phyloP scores from a whole-genome alignment of 148 eudicot species.

The Rhododendron mucronatum region DNA sequence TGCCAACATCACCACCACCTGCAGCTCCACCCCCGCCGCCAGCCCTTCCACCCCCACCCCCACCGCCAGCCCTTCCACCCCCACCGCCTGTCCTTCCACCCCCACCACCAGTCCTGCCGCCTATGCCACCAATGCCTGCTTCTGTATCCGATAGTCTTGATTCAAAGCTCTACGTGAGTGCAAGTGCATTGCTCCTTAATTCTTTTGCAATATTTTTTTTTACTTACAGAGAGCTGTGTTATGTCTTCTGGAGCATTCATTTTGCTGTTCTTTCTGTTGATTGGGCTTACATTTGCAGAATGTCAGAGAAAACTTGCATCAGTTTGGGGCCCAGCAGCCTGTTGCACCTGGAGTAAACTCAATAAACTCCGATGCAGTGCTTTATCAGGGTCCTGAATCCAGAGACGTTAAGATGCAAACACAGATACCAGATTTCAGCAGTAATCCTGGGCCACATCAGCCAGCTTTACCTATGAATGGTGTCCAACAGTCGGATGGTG shows the following conservation, averaged over 20 bases:
- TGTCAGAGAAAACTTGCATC: constrained; percentile 28
- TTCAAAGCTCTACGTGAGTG: constrained; percentile 37
- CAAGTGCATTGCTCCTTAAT: constrained; percentile 29
- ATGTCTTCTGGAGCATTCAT: not conserved
- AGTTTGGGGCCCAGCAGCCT: constrained; percentile 33
- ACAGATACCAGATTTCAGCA: constrained; percentile 46
- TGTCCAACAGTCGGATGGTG: constrained; percentile 34
- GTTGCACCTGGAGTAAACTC: constrained; percentile 38
- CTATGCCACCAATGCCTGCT: constrained; percentile 11
- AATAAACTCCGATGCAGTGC: constrained; percentile 12
- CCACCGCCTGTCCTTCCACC: not conserved
- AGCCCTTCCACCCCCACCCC: constrained; percentile 3
- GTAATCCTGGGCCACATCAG: constrained; percentile 45
- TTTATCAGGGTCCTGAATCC: constrained; percentile 23
- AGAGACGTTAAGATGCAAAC: constrained; percentile 34
- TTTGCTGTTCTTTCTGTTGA: constrained; percentile 6
- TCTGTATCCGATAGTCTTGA: constrained; percentile 30
- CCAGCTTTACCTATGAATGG: constrained; percentile 35
- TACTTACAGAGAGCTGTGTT: not conserved
- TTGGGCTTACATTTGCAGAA: constrained; percentile 35
- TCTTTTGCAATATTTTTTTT: not conserved
- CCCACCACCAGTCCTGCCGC: not conserved
- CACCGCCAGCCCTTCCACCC: not conserved
- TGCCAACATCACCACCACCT: constrained; percentile 46
- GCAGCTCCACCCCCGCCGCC: constrained; percentile 17